These are phyloP conservation scores for Warburgia ugandensis DNA, from an alignment of 164 flowering plant genomes.

Conservation along the genomic window DNA sequence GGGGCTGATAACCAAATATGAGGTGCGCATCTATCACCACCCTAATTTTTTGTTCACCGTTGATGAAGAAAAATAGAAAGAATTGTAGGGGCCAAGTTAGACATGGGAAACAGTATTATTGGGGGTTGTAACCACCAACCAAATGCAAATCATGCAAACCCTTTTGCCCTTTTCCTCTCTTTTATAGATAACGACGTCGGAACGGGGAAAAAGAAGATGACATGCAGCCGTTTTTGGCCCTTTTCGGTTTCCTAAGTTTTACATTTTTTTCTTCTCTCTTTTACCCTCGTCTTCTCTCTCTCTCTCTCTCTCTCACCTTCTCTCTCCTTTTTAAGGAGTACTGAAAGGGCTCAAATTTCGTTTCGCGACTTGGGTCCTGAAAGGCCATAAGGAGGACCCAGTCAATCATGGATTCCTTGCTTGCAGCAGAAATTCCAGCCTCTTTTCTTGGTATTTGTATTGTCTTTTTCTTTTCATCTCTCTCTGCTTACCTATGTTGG, in stretches of 20 bases:
- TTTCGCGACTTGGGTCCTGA: too few species aligned
- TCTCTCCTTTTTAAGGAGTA: constrained; percentile 9
- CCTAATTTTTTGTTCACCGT: too few species aligned
- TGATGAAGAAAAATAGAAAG: too few species aligned
- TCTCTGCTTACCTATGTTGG: too few species aligned
- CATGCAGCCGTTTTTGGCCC: constrained; percentile 12
- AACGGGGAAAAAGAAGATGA: constrained; percentile 8
- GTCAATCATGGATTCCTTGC: constrained; percentile 28
- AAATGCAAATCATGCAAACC: too few species aligned
- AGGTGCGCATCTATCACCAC: too few species aligned
- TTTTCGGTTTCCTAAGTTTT: constrained; percentile 1
- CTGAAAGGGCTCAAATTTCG: too few species aligned
- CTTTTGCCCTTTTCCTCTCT: neutral
- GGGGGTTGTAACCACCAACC: too few species aligned
- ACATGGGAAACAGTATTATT: too few species aligned
- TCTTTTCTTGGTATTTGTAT: constrained; percentile 24
- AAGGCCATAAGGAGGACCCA: constrained; percentile 20
- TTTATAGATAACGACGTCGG: constrained; percentile 9
- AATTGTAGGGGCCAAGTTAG: too few species aligned
- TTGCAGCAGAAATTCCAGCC: constrained; percentile 27
- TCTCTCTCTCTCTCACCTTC: neutral
- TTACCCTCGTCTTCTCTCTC: neutral
- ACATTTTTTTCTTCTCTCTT: neutral
- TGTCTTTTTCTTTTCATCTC: constrained; percentile 13
- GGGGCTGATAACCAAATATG: too few species aligned